phyloP scores from a whole-genome alignment of 768 basidiomycete species.

The Termitomyces sp. region DNA sequence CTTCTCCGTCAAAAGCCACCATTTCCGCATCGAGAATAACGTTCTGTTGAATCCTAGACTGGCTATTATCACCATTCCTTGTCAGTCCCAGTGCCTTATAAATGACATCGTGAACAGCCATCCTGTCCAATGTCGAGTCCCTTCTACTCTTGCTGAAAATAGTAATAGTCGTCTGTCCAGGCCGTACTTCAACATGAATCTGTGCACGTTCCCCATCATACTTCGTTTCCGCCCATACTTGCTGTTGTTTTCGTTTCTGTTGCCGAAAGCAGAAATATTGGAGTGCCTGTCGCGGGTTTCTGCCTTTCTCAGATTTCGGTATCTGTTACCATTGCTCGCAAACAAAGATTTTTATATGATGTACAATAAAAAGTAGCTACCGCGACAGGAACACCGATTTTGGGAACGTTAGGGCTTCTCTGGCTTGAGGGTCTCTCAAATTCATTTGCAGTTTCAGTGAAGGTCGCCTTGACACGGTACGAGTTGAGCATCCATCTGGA shows the following conservation, averaged over 20 bases:
- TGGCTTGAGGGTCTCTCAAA: slow-evolving; percentile 29
- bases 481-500: slow-evolving; percentile 43
- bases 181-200: slow-evolving; percentile 66
- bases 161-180: slow-evolving; percentile 40
- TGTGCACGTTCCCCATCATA: slow-evolving; percentile 96
- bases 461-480: slow-evolving; percentile 48
- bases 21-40: slow-evolving; percentile 81
- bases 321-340: slow-evolving; percentile 37
- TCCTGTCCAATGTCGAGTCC: slow-evolving; percentile 74
- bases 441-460: slow-evolving; percentile 50
- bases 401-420: slow-evolving; percentile 28
- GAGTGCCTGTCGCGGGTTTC: slow-evolving; percentile 52
- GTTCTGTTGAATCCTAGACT: slow-evolving; percentile 26
- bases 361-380: slow-evolving; percentile 24
- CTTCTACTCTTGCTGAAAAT: slow-evolving; percentile 89
- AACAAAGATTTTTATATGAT: not conserved
- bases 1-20: slow-evolving; percentile 69
- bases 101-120: slow-evolving; percentile 59
- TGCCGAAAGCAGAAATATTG: slow-evolving; percentile 27
- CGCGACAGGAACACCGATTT: slow-evolving; percentile 57
- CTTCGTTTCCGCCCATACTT: slow-evolving; percentile 86
- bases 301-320: slow-evolving; percentile 79
- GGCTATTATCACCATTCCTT: slow-evolving; percentile 2
- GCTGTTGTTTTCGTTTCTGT: slow-evolving; percentile 17
- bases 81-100: slow-evolving; percentile 49